A percentile compares a stretch with the other conserved stretches of the same genome.
These are phyloP conservation scores for Neurospora sp. DNA, from an alignment of 2,329 filamentous ascomycete species.

Conservation along the genomic window DNA sequence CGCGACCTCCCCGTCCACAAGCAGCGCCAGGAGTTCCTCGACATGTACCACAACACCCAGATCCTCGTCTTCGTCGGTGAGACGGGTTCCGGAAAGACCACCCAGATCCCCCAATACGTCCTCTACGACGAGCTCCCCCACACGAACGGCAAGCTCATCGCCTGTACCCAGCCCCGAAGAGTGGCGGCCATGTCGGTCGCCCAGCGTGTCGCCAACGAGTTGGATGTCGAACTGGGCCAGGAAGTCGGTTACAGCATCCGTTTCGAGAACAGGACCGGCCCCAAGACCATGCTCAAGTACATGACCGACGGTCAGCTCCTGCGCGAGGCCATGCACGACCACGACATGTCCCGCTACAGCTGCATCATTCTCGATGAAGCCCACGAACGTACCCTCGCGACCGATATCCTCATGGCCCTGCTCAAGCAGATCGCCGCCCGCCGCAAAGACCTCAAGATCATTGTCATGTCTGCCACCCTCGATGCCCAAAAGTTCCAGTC, in stretches of 20 bases:
- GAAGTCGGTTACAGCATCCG: slow-evolving; percentile 98
- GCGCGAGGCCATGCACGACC: slow-evolving; percentile 92
- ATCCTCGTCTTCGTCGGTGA: slow-evolving; percentile 98
- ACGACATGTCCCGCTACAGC: slow-evolving; percentile 83
- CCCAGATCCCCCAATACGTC: slow-evolving; percentile 97
- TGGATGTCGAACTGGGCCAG: slow-evolving; percentile 85
- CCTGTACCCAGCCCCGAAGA: slow-evolving; percentile 94
- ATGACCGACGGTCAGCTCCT: slow-evolving; percentile 99
- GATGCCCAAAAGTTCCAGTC: slow-evolving; percentile 97
- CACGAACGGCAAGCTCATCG: slow-evolving; percentile 75
- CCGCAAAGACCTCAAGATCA: slow-evolving; percentile 76
- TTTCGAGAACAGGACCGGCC: slow-evolving; percentile 89
- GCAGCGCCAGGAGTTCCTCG: slow-evolving; percentile 88
- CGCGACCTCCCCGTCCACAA: slow-evolving; percentile 84
- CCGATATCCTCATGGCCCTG: slow-evolving; percentile 89
- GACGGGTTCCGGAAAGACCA: slow-evolving; percentile 98
- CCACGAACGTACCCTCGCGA: slow-evolving; percentile 92
- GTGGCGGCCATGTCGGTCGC: slow-evolving; percentile 98
- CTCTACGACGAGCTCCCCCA: slow-evolving; percentile 94
- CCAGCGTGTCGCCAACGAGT: slow-evolving; percentile 92
- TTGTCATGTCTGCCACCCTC: slow-evolving; percentile 93
- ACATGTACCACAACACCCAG: slow-evolving; percentile 86
- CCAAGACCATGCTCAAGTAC: slow-evolving; percentile 91
- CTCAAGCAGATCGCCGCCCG: slow-evolving; percentile 70
- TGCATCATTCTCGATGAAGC: slow-evolving; percentile 98